Evolutionary conservation across 1,139 yeast species (phyloP), one percentile per base, ranked within the genome.

Genomic region (Nadsonia commutata): DNA sequence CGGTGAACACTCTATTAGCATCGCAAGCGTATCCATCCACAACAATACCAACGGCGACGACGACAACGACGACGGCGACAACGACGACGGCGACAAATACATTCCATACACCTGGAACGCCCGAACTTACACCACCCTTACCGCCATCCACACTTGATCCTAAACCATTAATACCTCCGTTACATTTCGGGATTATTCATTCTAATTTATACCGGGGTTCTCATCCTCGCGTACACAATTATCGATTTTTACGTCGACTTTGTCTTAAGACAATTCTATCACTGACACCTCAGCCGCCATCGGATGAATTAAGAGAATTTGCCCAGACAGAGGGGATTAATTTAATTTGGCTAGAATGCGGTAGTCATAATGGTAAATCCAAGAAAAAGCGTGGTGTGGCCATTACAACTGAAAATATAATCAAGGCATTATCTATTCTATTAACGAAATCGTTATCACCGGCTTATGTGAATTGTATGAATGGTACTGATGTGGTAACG

Each of bases 401-500:
- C 5, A 80, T 86, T 3, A 82, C 82, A 66, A 79, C 81, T 56
- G 67, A 86, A 52, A 80, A 81, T 1, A 85, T 38, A 27, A 36
- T 37, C 19, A n/a, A 36, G 16, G 39, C 44, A 18, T 18, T 82
- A 1, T 94, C 95, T 0, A 66, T 86, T 41, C 83, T 80, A 20
- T 75, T 27, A 13, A 78, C 52, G 68, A 73, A 19, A 73, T 76
- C 2, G 79, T 80, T 1, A 58, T 72, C 1, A 65, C 95, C 96
- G 1, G 67, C 82, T 8, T 88, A 82, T 57, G 61, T 90, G 3
- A 95, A 88, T 59, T 88, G 97, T 59, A 65, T 80, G 21, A 88
- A 84, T 56, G 97, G 97, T 0, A 86, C 94, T 6, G 90, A 85
- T 51, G 82, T 84, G 1, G 82, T 94, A 0, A 76, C 93, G 31